phyloP scores from a whole-genome alignment of 2,329 filamentous ascomycete species.

The Leptographium galeiforme region DNA sequence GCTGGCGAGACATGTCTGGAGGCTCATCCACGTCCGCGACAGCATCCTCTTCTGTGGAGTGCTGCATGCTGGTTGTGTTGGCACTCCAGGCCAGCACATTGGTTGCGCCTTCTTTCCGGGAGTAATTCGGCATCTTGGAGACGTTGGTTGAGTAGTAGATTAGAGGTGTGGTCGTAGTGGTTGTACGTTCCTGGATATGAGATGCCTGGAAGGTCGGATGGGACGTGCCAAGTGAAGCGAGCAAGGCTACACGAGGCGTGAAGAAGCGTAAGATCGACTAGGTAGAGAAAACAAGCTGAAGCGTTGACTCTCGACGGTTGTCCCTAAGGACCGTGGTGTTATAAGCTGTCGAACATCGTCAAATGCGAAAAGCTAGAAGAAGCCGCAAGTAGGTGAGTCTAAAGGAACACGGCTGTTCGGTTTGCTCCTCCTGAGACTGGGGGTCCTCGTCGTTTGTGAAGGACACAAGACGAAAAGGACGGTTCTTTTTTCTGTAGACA shows the following conservation, averaged over 20 bases:
- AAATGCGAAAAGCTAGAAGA: neutral
- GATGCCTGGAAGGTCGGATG: neutral
- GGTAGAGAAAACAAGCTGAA: neutral
- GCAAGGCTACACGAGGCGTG: neutral
- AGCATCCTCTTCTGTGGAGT: conserved; percentile 44
- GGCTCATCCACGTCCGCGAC: conserved; percentile 76
- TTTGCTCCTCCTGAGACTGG: neutral
- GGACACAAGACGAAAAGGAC: too few relatives aligned
- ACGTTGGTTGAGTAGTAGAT: neutral
- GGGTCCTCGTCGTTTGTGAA: too few relatives aligned
- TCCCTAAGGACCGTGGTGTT: conserved; percentile 31
- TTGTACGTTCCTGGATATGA: neutral
- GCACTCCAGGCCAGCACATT: conserved; percentile 32
- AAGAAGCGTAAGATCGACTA: neutral
- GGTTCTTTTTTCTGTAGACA: too few relatives aligned
- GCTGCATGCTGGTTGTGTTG: conserved; percentile 28
- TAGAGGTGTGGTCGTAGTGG: neutral
- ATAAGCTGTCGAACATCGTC: conserved; percentile 19
- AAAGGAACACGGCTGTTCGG: neutral
- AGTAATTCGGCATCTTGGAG: conserved; percentile 16
- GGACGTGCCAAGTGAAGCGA: neutral
- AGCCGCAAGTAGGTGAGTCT: neutral
- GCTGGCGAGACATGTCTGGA: conserved; percentile 43
- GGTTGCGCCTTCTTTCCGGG: conserved; percentile 23
- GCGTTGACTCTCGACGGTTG: conserved; percentile 14